These are phyloP conservation scores for Cymbidium sinense DNA, from an alignment of 106 monocot species.

Conservation along the genomic window DNA sequence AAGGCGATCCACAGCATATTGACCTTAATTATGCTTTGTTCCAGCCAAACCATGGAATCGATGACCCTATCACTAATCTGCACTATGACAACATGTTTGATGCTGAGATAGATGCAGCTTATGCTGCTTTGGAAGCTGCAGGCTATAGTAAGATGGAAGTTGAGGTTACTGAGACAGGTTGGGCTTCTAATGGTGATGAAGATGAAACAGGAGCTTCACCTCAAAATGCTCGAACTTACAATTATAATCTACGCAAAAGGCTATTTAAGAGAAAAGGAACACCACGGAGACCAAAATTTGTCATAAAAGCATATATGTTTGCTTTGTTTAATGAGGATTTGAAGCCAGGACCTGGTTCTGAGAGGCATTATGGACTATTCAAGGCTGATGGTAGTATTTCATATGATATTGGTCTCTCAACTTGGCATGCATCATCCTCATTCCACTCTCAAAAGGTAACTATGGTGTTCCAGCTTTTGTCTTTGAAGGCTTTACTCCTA, in stretches of 20 bases:
- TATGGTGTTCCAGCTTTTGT: neutral
- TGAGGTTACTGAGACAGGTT: conserved; percentile 78
- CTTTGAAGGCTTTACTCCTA: neutral
- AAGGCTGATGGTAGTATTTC: conserved; percentile 84
- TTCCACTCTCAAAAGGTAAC: conserved; percentile 40
- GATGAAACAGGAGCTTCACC: conserved; percentile 63
- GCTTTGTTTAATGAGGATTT: conserved; percentile 87
- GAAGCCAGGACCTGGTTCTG: conserved; percentile 67
- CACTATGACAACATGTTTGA: conserved; percentile 98
- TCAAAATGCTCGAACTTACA: conserved; percentile 73
- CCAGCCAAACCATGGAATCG: conserved; percentile 52
- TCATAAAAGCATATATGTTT: conserved; percentile 68
- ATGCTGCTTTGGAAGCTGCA: conserved; percentile 66
- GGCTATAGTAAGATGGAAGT: conserved; percentile 75
- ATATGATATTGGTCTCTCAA: conserved; percentile 70
- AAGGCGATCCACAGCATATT: conserved; percentile 71
- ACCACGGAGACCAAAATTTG: conserved; percentile 64
- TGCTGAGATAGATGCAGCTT: conserved; percentile 79
- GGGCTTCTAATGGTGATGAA: conserved; percentile 75
- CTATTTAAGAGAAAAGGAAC: conserved; percentile 78
- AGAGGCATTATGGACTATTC: conserved; percentile 79
- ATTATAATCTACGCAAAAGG: conserved; percentile 74
- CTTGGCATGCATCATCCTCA: conserved; percentile 36
- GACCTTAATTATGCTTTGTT: conserved; percentile 83
- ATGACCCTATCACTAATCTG: conserved; percentile 58